phyloP scores from a whole-genome alignment of 208 protist species.

The Spongospora subterranea region DNA sequence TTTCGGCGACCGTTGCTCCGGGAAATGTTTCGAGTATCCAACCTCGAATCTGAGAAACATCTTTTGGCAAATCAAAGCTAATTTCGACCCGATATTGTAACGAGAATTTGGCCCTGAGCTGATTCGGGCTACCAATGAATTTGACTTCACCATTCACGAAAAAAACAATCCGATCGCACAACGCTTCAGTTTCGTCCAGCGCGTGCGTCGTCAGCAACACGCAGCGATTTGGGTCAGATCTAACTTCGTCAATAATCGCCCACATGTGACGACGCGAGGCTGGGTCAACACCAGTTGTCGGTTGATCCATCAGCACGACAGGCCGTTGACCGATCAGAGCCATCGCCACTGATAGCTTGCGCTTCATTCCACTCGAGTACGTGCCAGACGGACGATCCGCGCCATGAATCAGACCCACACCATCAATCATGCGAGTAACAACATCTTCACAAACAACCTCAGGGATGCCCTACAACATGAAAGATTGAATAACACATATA shows the following conservation, averaged over 20 bases:
- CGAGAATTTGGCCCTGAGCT: too few species aligned
- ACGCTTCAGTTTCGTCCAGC: conserved; percentile 68
- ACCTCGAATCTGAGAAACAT: too few species aligned
- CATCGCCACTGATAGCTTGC: conserved; percentile 59
- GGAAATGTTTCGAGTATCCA: too few species aligned
- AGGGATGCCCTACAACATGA: conserved; percentile 30
- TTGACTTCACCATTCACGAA: too few species aligned
- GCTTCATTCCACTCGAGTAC: conserved; percentile 55
- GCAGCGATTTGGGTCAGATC: conserved; percentile 26
- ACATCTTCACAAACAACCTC: neutral
- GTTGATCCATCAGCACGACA: conserved; percentile 39
- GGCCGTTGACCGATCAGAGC: conserved; percentile 60
- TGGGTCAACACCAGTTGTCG: conserved; percentile 69
- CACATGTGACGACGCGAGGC: conserved; percentile 71
- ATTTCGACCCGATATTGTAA: too few species aligned
- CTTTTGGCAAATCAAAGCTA: too few species aligned
- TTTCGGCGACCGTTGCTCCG: too few species aligned
- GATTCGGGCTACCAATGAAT: too few species aligned
- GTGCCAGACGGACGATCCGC: conserved; percentile 39
- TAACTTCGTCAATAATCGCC: conserved; percentile 59
- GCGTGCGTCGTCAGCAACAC: conserved; percentile 55
- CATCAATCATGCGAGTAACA: neutral
- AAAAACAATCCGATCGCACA: conserved; percentile 71
- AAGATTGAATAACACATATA: conserved; percentile 48
- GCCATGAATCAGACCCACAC: neutral